A percentile compares a stretch with the other conserved stretches of the same genome.
Conservation (phyloP, 306 rosid genomes). For the Cucurbita ficifolia region DNA sequence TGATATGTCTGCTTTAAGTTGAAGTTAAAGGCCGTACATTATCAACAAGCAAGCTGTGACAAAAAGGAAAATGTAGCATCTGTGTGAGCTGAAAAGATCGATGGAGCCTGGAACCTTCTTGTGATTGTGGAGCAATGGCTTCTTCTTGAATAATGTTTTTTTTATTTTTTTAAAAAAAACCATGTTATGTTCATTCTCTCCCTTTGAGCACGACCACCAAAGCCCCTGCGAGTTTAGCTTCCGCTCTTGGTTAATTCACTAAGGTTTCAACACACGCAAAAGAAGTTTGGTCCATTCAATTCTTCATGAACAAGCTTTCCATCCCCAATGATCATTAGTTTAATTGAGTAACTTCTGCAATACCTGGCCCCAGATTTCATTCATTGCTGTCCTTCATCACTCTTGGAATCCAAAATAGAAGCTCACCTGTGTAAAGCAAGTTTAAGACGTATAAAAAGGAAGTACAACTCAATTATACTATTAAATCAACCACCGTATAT, state of each 20-base stretch:
- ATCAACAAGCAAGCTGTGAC: neutral
- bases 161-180: too few species aligned
- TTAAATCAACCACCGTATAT: too few species aligned
- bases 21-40: neutral
- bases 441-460: neutral
- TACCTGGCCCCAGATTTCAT: neutral
- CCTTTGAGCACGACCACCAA: neutral
- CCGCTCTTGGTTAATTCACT: neutral
- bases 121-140: neutral
- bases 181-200: too few species aligned
- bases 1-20: too few species aligned
- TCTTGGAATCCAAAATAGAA: neutral
- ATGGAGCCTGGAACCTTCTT: neutral
- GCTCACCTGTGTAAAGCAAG: neutral
- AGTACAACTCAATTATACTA: neutral
- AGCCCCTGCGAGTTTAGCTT: neutral
- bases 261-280: neutral
- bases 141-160: too few species aligned
- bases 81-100: neutral
- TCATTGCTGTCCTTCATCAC: neutral
- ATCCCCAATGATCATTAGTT: neutral
- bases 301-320: neutral
- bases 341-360: neutral
- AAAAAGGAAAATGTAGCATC: neutral
- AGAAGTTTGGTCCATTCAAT: neutral